Percentiles rank a stretch among this genome's conserved stretches.
These are phyloP conservation scores for Diophrys appendiculata DNA, from an alignment of 73 alveolate genomes.

Conservation along the genomic window DNA sequence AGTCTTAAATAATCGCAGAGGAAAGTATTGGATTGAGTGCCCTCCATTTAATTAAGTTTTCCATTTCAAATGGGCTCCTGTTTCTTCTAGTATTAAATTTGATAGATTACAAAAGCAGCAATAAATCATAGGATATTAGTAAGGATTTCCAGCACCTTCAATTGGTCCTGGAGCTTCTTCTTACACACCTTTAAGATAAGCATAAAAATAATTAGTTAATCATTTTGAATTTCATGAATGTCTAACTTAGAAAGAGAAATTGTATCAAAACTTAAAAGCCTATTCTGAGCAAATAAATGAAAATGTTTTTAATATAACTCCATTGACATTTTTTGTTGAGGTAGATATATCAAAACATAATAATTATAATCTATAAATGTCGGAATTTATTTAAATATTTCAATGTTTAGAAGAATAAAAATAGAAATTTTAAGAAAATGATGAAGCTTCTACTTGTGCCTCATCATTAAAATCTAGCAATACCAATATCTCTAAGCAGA, in stretches of 20 bases:
- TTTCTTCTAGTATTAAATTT: constrained; percentile 49
- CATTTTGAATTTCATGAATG: constrained; percentile 81
- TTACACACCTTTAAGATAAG: too few species aligned
- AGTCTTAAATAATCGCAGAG: constrained; percentile 41
- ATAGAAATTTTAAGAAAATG: too few species aligned
- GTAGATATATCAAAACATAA: constrained; percentile 38
- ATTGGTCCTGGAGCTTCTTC: too few species aligned
- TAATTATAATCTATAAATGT: too few species aligned
- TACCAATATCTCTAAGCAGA: too few species aligned
- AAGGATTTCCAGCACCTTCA: too few species aligned
- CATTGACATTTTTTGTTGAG: constrained; percentile 66
- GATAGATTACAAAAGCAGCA: constrained; percentile 19
- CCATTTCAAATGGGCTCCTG: constrained; percentile 66
- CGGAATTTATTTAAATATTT: not conserved
- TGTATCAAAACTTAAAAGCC: constrained; percentile 74
- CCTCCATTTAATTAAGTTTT: constrained; percentile 31
- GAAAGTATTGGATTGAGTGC: constrained; percentile 58
- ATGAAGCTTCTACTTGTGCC: too few species aligned
- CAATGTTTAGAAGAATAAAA: not conserved
- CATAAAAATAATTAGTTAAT: constrained; percentile 43
- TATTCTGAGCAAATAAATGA: constrained; percentile 51
- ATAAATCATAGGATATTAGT: too few species aligned
- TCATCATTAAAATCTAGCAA: too few species aligned
- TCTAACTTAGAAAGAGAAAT: constrained; percentile 72
- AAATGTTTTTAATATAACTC: constrained; percentile 78